phyloP scores from a whole-genome alignment of 2,329 filamentous ascomycete species.

The Fusarium armeniacum region DNA sequence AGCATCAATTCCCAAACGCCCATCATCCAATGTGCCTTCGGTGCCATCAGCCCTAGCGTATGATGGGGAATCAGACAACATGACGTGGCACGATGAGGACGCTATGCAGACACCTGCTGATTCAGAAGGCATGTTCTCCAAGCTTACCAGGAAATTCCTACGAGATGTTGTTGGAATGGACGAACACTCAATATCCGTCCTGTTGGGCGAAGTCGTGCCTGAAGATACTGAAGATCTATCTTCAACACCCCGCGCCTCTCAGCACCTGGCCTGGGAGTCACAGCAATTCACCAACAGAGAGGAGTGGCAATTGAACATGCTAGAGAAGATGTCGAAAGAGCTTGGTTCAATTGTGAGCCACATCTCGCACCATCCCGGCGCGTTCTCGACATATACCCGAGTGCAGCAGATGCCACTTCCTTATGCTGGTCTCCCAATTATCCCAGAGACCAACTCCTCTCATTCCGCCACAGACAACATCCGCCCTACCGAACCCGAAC shows the following conservation, averaged over 20 bases:
- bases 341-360: slow-evolving; percentile 87
- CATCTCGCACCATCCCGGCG: slow-evolving; percentile 83
- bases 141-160: slow-evolving; percentile 88
- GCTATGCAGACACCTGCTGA: slow-evolving; percentile 61
- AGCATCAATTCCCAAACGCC: slow-evolving; percentile 58
- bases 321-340: slow-evolving; percentile 89
- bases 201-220: slow-evolving; percentile 85
- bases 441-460: slow-evolving; percentile 65
- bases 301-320: slow-evolving; percentile 80
- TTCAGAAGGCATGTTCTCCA: slow-evolving; percentile 80
- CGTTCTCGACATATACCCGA: slow-evolving; percentile 84
- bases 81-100: slow-evolving; percentile 69
- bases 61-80: slow-evolving; percentile 56
- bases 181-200: slow-evolving; percentile 83
- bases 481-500: slow-evolving; percentile 42
- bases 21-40: slow-evolving; percentile 49
- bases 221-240: slow-evolving; percentile 63
- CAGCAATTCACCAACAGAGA: slow-evolving; percentile 55
- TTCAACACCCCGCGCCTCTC: slow-evolving; percentile 62
- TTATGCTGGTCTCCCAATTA: slow-evolving; percentile 82
- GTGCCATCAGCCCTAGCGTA: slow-evolving; percentile 46
- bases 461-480: slow-evolving; percentile 48
- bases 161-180: slow-evolving; percentile 92
- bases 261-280: slow-evolving; percentile 49
- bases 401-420: slow-evolving; percentile 75